Conservation (phyloP, 495 filamentous ascomycete species). For the Thermothielavioides terrestris region DNA sequence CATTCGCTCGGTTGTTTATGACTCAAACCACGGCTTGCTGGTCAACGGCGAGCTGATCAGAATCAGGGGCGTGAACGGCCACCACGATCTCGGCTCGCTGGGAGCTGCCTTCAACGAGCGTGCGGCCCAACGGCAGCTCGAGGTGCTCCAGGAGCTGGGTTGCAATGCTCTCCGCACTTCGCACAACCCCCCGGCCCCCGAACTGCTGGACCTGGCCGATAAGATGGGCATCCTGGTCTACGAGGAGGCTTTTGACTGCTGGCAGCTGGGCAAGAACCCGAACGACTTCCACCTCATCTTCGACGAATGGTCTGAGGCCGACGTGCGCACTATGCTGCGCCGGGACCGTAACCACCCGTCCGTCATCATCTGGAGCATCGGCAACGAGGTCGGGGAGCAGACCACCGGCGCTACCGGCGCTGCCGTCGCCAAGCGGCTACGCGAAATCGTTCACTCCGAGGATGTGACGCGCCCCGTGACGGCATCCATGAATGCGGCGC, state of each 20-base stretch:
- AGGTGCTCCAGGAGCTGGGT: slow-evolving; percentile 40
- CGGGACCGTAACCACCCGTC: slow-evolving; percentile 46
- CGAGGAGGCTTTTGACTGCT: slow-evolving; percentile 42
- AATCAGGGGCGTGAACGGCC: slow-evolving; percentile 38
- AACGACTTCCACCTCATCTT: slow-evolving; percentile 44
- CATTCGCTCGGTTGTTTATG: slow-evolving; percentile 33
- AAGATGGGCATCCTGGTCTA: slow-evolving; percentile 49
- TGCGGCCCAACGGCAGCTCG: slow-evolving; percentile 36
- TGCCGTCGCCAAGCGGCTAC: slow-evolving; percentile 22
- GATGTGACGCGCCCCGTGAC: slow-evolving; percentile 34
- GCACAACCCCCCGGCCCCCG: slow-evolving; percentile 43
- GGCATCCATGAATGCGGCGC: slow-evolving; percentile 32
- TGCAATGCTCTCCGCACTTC: slow-evolving; percentile 41
- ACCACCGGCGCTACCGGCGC: slow-evolving; percentile 18
- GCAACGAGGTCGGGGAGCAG: slow-evolving; percentile 43
- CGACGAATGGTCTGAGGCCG: slow-evolving; percentile 38
- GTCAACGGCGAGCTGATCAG: slow-evolving; percentile 34
- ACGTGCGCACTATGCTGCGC: slow-evolving; percentile 37
- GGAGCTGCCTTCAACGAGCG: slow-evolving; percentile 39
- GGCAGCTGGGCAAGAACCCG: slow-evolving; percentile 30
- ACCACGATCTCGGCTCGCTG: slow-evolving; percentile 42
- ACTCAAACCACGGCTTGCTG: slow-evolving; percentile 29
- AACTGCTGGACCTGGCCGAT: slow-evolving; percentile 50
- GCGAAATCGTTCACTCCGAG: slow-evolving; percentile 28
- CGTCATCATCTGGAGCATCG: slow-evolving; percentile 40